phyloP scores from a whole-genome alignment of 805 yeast species.

The Spathaspora gorwiae region DNA sequence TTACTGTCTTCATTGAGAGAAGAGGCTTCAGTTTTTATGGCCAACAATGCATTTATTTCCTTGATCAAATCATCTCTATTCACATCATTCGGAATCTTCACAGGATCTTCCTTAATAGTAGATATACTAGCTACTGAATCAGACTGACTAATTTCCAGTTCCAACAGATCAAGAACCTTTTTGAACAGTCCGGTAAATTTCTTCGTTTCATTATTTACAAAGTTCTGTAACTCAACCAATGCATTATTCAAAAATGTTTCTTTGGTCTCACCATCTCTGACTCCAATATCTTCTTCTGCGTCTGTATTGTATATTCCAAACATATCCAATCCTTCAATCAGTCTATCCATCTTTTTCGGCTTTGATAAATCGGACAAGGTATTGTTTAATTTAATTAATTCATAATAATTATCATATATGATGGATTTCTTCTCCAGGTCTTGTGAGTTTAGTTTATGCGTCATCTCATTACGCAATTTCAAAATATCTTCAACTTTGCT shows the following conservation, averaged over 20 bases:
- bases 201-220: constrained; percentile 15
- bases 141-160: constrained; percentile 6
- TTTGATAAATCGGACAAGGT: constrained; percentile 33
- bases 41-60: constrained; percentile 12
- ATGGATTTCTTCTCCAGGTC: constrained; percentile 64
- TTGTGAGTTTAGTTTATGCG: constrained; percentile 45
- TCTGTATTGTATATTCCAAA: constrained; percentile 5
- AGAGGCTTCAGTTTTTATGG: neutral
- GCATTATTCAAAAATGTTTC: constrained; percentile 16
- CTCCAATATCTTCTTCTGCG: neutral
- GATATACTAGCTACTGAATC: constrained; percentile 15
- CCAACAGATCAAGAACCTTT: constrained; percentile 12
- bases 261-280: constrained; percentile 7
- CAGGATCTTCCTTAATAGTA: constrained; percentile 8
- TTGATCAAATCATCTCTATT: constrained; percentile 6
- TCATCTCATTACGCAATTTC: constrained; percentile 30
- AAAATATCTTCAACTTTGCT: constrained; percentile 27
- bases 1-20: neutral
- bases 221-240: constrained; percentile 20
- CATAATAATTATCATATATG: constrained; percentile 72
- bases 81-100: constrained; percentile 7
- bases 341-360: constrained; percentile 4
- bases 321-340: neutral
- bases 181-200: constrained; percentile 20
- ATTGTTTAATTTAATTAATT: constrained; percentile 61